Percentiles rank a stretch among this genome's conserved stretches.
Evolutionary conservation across 2,329 filamentous ascomycete species (phyloP).

Genomic region (Ophiostoma populinum): DNA sequence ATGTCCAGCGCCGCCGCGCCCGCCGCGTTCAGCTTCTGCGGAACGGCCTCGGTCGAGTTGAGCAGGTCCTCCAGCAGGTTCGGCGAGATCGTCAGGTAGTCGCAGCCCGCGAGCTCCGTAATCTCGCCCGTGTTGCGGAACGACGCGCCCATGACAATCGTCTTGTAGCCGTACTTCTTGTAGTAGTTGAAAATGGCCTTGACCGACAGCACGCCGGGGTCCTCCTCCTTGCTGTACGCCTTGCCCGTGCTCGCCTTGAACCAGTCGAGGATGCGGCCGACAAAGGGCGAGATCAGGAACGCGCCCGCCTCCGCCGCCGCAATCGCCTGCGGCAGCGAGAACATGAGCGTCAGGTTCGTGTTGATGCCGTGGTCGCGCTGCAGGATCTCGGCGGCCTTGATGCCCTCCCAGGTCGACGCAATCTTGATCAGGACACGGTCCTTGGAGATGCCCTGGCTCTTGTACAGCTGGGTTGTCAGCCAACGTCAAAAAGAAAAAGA

Average conservation of each 20-base stretch:
- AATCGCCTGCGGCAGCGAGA: constrained; percentile 88
- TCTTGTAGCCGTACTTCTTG: constrained; percentile 99
- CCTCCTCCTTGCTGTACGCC: constrained; percentile 75
- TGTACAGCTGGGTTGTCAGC: constrained; percentile 56
- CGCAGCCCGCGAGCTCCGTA: constrained; percentile 92
- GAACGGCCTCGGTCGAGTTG: constrained; percentile 65
- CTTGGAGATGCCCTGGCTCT: constrained; percentile 78
- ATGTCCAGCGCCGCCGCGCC: constrained; percentile 53
- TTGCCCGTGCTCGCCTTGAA: constrained; percentile 94
- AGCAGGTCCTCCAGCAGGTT: constrained; percentile 85
- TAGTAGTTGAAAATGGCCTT: constrained; percentile 98
- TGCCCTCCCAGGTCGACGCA: constrained; percentile 97
- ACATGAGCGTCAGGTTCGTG: constrained; percentile 98
- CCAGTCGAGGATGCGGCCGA: constrained; percentile 98
- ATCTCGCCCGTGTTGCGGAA: constrained; percentile 96
- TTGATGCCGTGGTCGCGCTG: constrained; percentile 94
- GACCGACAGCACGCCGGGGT: constrained; percentile 92
- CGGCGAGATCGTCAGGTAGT: constrained; percentile 97
- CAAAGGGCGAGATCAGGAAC: constrained; percentile 98
- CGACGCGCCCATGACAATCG: constrained; percentile 98
- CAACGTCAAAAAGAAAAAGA: neutral
- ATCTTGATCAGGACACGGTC: constrained; percentile 97
- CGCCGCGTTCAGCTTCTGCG: constrained; percentile 77
- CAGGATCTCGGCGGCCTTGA: constrained; percentile 94
- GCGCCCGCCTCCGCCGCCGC: constrained; percentile 87